phyloP scores from a whole-genome alignment of 2,329 filamentous ascomycete genomes.

The Fusarium penzigii region DNA sequence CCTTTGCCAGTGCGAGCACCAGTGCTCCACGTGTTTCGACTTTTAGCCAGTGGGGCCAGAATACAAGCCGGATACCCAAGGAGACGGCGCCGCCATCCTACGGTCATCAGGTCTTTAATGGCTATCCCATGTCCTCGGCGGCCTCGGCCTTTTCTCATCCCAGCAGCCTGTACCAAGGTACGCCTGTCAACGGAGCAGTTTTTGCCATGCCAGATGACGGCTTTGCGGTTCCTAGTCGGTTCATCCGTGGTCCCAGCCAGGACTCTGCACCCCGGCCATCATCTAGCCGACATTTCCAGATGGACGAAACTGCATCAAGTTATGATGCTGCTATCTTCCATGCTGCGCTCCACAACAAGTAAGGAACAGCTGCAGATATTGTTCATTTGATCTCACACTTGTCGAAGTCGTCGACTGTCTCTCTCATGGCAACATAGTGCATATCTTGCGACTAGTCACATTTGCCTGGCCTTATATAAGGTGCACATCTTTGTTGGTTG shows the following conservation, averaged over 20 bases:
- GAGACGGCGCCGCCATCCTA: conserved; percentile 22
- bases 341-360: conserved; percentile 34
- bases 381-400: not conserved
- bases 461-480: not conserved
- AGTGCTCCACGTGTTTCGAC: conserved; percentile 31
- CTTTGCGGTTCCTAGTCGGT: conserved; percentile 14
- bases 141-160: conserved; percentile 46
- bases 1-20: conserved; percentile 29
- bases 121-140: conserved; percentile 30
- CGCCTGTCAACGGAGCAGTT: conserved; percentile 36
- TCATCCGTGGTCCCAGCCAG: conserved; percentile 17
- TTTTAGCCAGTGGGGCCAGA: conserved; percentile 35
- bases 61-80: conserved; percentile 17
- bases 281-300: conserved; percentile 30
- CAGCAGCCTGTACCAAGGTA: conserved; percentile 53
- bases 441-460: not conserved
- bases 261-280: conserved; percentile 14
- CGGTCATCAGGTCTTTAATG: conserved; percentile 11
- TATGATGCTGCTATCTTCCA: conserved; percentile 40
- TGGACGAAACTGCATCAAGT: conserved; percentile 35
- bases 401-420: not conserved
- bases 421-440: not conserved
- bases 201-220: conserved; percentile 17
- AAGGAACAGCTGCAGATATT: conserved; percentile 3
- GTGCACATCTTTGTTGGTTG: not conserved